Percentiles rank a stretch among this genome's conserved stretches.
These are phyloP conservation scores for Chlorella ohadii DNA, from an alignment of 139 green algal genomes.

Conservation along the genomic window DNA sequence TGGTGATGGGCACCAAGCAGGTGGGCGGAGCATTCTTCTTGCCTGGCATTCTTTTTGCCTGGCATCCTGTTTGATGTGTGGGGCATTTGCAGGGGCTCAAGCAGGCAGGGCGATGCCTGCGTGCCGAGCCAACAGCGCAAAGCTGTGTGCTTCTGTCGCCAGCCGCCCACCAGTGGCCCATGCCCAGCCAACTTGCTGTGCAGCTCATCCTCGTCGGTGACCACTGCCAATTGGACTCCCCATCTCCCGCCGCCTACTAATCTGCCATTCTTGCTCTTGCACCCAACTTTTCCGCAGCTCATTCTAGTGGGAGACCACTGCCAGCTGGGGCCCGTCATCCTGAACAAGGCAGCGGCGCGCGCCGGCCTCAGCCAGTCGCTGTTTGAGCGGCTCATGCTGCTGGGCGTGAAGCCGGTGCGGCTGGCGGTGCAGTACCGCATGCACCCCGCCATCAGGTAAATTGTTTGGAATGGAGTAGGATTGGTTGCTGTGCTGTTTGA, in stretches of 20 bases:
- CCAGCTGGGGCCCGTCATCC: slow-evolving; percentile 95
- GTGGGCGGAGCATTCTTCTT: slow-evolving; percentile 21
- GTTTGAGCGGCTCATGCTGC: slow-evolving; percentile 95
- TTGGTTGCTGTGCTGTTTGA: no score
- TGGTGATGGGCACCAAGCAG: slow-evolving; percentile 96
- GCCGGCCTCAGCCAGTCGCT: slow-evolving; percentile 92
- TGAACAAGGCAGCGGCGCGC: slow-evolving; percentile 79
- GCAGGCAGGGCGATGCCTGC: no score
- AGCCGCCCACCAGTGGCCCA: no score
- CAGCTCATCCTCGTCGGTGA: no score
- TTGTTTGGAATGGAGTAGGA: no score
- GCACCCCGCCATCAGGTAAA: slow-evolving; percentile 89
- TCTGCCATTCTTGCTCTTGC: no score
- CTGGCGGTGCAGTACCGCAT: slow-evolving; percentile 97
- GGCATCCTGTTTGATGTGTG: not conserved
- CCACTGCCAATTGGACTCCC: no score
- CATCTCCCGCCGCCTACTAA: no score
- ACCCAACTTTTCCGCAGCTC: slow-evolving; percentile 65
- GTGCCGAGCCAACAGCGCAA: no score
- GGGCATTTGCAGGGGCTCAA: no score
- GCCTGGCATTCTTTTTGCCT: not conserved
- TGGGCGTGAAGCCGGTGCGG: slow-evolving; percentile 92
- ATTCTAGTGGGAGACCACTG: slow-evolving; percentile 98
- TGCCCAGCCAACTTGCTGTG: no score
- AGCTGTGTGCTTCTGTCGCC: no score